Evolutionary conservation across 2,329 filamentous ascomycete genomes (phyloP).

Genomic region (Orbilia brochopaga): DNA sequence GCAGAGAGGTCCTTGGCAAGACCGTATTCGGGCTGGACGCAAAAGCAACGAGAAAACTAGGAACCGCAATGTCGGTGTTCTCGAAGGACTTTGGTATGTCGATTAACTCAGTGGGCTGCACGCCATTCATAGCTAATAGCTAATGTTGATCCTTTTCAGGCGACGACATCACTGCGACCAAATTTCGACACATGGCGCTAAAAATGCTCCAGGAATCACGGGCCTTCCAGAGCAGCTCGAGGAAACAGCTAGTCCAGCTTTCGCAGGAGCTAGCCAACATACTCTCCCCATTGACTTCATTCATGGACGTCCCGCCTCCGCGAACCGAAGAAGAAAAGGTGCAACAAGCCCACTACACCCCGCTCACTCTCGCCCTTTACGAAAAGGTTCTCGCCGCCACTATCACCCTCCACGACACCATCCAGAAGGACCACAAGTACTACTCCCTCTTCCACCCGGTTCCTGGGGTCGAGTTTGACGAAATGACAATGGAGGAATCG

Average conservation of each 20-base stretch:
- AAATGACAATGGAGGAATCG: slow-evolving; percentile 44
- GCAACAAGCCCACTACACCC: slow-evolving; percentile 40
- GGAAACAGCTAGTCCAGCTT: slow-evolving; percentile 33
- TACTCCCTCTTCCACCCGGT: slow-evolving; percentile 41
- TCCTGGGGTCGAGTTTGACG: slow-evolving; percentile 43
- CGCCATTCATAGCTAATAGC: neutral
- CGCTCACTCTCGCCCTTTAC: slow-evolving; percentile 34
- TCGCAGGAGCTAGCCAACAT: slow-evolving; percentile 45
- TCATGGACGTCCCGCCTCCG: slow-evolving; percentile 20
- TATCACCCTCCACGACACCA: slow-evolving; percentile 28
- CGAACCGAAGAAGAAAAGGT: slow-evolving; percentile 45
- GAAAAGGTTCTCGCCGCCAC: slow-evolving; percentile 42
- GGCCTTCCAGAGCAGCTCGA: slow-evolving; percentile 30
- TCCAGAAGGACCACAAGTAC: slow-evolving; percentile 45
- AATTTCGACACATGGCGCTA: slow-evolving; percentile 38
- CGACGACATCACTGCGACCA: slow-evolving; percentile 45
- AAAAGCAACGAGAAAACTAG: slow-evolving; percentile 39
- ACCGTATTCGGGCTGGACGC: slow-evolving; percentile 40
- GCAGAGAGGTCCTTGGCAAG: slow-evolving; percentile 44
- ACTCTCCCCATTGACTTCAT: slow-evolving; percentile 28
- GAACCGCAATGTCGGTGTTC: slow-evolving; percentile 41
- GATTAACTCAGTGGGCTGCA: neutral
- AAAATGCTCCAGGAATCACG: slow-evolving; percentile 42
- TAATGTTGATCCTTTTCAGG: slow-evolving; percentile 12
- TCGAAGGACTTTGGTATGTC: slow-evolving; percentile 41